Evolutionary conservation across 2,329 filamentous ascomycete species (phyloP).

Genomic region (Rhynchosporium agropyri): DNA sequence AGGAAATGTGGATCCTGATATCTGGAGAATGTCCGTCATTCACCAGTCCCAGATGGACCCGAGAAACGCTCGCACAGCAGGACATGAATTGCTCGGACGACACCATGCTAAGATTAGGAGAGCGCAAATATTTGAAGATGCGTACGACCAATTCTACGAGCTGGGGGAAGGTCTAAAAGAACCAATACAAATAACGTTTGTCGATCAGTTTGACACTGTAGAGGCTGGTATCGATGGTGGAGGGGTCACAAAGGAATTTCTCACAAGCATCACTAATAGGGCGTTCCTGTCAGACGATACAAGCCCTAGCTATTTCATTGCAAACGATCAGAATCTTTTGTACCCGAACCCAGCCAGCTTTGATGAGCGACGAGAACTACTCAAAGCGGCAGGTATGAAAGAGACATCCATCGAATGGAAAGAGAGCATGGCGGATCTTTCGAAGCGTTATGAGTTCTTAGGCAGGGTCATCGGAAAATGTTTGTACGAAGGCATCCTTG

Average conservation of each 20-base stretch:
- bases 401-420: slow-evolving; percentile 61
- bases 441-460: slow-evolving; percentile 84
- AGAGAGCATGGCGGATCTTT: slow-evolving; percentile 59
- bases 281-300: slow-evolving; percentile 67
- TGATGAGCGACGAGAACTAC: slow-evolving; percentile 65
- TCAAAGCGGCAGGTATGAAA: slow-evolving; percentile 54
- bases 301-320: slow-evolving; percentile 69
- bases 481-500: slow-evolving; percentile 92
- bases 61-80: slow-evolving; percentile 24
- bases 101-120: slow-evolving; percentile 82
- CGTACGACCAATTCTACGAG: slow-evolving; percentile 78
- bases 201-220: slow-evolving; percentile 82
- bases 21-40: slow-evolving; percentile 68
- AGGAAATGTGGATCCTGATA: slow-evolving; percentile 71
- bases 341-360: slow-evolving; percentile 84
- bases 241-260: slow-evolving; percentile 95
- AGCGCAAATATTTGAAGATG: slow-evolving; percentile 81
- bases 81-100: slow-evolving; percentile 50
- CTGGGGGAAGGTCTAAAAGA: slow-evolving; percentile 86
- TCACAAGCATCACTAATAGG: slow-evolving; percentile 84
- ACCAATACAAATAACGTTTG: slow-evolving; percentile 93
- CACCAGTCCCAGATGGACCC: slow-evolving; percentile 42
- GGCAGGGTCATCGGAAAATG: slow-evolving; percentile 95
- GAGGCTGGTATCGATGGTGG: slow-evolving; percentile 97
- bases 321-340: slow-evolving; percentile 82